Evolutionary conservation across 75 land plant genomes (phyloP).

Genomic region (Sequoiadendron giganteum): DNA sequence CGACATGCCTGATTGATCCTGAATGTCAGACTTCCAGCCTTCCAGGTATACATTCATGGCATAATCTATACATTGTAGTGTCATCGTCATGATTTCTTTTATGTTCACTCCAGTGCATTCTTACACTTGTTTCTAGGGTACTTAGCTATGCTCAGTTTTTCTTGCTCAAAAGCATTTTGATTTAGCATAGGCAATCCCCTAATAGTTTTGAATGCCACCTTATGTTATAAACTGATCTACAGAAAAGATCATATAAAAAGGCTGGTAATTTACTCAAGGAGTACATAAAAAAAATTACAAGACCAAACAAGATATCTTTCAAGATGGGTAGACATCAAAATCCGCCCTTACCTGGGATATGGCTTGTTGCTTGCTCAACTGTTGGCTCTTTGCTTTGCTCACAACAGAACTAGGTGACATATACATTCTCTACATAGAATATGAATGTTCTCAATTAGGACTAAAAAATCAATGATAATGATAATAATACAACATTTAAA

Average conservation of each 20-base stretch:
- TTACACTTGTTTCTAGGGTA: too few relatives aligned
- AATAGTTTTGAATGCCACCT: not conserved
- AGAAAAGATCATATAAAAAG: not conserved
- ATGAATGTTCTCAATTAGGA: not conserved
- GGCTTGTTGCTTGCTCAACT: conserved; percentile 64
- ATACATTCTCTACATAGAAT: conserved; percentile 56
- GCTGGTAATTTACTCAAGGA: not conserved
- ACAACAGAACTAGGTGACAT: conserved; percentile 65
- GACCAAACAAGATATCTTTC: not conserved
- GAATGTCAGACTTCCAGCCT: too few relatives aligned
- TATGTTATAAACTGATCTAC: not conserved
- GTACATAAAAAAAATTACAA: not conserved
- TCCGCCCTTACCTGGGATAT: not conserved
- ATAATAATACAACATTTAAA: not conserved
- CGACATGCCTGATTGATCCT: too few relatives aligned
- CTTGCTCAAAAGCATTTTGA: not conserved
- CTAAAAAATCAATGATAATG: not conserved
- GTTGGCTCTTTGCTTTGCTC: conserved; percentile 69
- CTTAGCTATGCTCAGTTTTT: too few relatives aligned
- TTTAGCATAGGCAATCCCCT: not conserved
- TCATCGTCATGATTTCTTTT: too few relatives aligned
- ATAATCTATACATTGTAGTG: too few relatives aligned
- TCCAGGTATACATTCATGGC: too few relatives aligned
- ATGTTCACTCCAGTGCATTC: too few relatives aligned
- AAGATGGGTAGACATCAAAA: not conserved